Percentiles rank a stretch among this genome's conserved stretches.
Evolutionary conservation across 1,284 basidiomycete genomes (phyloP).

Genomic region (Taiwanofungus camphoratus): DNA sequence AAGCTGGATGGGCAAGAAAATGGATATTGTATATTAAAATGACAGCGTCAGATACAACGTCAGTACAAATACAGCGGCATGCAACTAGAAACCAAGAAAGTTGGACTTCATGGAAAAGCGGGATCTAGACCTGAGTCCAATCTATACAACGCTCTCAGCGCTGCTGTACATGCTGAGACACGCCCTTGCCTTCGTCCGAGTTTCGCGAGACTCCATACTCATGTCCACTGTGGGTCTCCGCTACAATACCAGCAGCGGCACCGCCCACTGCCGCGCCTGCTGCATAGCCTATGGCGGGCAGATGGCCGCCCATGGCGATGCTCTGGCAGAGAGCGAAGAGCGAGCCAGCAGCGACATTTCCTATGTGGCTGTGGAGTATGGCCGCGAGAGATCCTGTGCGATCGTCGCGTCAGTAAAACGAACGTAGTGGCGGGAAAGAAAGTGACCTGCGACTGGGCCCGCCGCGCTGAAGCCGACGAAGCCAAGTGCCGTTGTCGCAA

Average conservation of each 20-base stretch:
- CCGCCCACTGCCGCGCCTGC: not conserved
- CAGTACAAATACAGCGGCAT: not conserved
- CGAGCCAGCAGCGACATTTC: conserved; percentile 13
- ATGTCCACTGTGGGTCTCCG: not conserved
- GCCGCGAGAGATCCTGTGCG: too few relatives aligned
- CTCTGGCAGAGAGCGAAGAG: conserved; percentile 13
- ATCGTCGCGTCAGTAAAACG: too few relatives aligned
- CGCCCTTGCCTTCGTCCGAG: not conserved
- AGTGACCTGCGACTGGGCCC: conserved; percentile 8
- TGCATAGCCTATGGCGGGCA: not conserved
- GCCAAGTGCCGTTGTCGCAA: conserved; percentile 1
- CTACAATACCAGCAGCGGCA: not conserved
- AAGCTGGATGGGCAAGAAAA: too few relatives aligned
- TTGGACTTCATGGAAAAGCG: not conserved
- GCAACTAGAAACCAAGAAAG: not conserved
- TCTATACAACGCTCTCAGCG: too few relatives aligned
- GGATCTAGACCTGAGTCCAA: too few relatives aligned
- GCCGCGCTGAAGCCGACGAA: conserved; percentile 6
- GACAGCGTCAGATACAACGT: too few relatives aligned
- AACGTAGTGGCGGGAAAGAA: too few relatives aligned
- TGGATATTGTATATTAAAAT: too few relatives aligned
- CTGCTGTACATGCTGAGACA: too few relatives aligned
- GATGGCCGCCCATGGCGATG: conserved; percentile 13
- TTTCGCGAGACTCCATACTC: not conserved
- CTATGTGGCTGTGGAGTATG: conserved; percentile 3